A percentile compares a stretch with the other conserved stretches of the same genome.
Conservation (phyloP, 2,329 filamentous ascomycete species). For the Diaporthe nobilis region DNA sequence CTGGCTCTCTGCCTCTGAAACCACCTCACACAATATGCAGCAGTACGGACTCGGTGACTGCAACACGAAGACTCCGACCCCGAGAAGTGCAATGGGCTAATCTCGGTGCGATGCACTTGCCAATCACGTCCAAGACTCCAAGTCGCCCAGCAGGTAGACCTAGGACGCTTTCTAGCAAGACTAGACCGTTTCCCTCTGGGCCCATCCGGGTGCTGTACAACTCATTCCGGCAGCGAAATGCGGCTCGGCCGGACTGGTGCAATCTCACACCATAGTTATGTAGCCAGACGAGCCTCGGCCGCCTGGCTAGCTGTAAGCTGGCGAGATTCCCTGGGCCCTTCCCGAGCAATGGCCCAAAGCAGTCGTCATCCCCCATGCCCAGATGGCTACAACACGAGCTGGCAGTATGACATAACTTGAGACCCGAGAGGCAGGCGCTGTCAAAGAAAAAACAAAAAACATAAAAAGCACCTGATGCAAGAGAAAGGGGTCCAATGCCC, state of each 20-base stretch:
- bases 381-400: slow-evolving; percentile 16
- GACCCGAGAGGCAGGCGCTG: neutral
- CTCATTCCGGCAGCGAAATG: neutral
- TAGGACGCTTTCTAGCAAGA: neutral
- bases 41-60: neutral
- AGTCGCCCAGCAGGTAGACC: neutral
- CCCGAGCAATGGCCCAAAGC: neutral
- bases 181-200: neutral
- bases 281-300: slow-evolving; percentile 6
- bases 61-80: neutral
- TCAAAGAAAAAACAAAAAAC: neutral
- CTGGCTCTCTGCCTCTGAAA: neutral
- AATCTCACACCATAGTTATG: slow-evolving; percentile 18
- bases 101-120: slow-evolving; percentile 25
- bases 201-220: neutral
- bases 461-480: slow-evolving; percentile 18
- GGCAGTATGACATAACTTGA: neutral
- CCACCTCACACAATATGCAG: neutral
- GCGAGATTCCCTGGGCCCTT: neutral
- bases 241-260: slow-evolving; percentile 11
- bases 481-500: slow-evolving; percentile 23
- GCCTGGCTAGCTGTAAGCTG: neutral
- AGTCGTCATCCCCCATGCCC: slow-evolving; percentile 18
- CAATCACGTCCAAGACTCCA: neutral
- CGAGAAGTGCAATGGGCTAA: slow-evolving; percentile 2